Conservation (phyloP, 768 basidiomycete genomes). For the Infundibulicybe gibba region DNA sequence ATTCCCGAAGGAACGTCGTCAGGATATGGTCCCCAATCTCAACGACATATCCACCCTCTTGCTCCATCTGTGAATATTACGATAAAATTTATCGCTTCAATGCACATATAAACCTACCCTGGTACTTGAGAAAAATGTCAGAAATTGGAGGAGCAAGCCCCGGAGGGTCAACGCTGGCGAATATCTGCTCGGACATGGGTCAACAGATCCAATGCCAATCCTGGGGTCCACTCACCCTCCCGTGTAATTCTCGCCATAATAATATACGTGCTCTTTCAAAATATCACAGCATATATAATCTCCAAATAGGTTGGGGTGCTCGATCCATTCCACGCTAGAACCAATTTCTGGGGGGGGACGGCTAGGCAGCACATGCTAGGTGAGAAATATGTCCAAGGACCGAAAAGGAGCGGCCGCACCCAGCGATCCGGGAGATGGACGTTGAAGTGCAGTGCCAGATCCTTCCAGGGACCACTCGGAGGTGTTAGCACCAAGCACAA, state of each 20-base stretch:
- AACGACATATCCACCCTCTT: conserved; percentile 23
- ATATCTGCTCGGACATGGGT: conserved; percentile 20
- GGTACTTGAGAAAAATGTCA: conserved; percentile 38
- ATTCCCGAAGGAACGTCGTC: conserved; percentile 20
- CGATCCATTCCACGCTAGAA: conserved; percentile 29
- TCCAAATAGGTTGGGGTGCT: conserved; percentile 38
- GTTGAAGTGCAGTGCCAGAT: conserved; percentile 35
- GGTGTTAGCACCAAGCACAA: conserved; percentile 41
- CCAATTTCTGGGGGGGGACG: conserved; percentile 27
- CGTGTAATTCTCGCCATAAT: conserved; percentile 24
- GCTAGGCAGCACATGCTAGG: conserved; percentile 21
- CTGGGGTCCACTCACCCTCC: conserved; percentile 24
- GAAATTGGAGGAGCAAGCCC: conserved; percentile 41
- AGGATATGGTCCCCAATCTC: conserved; percentile 25
- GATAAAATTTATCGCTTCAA: background rate
- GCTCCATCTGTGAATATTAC: conserved; percentile 25
- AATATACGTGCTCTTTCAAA: conserved; percentile 21
- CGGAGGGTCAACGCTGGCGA: conserved; percentile 41
- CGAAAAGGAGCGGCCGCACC: conserved; percentile 17
- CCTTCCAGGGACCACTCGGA: conserved; percentile 41
- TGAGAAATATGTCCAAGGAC: no score
- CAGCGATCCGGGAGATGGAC: conserved; percentile 35
- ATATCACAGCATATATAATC: conserved; percentile 41
- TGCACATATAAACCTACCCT: conserved; percentile 15
- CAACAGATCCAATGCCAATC: background rate